Conservation (phyloP, 1,284 basidiomycete species). For the Rhizoctonia solani region DNA sequence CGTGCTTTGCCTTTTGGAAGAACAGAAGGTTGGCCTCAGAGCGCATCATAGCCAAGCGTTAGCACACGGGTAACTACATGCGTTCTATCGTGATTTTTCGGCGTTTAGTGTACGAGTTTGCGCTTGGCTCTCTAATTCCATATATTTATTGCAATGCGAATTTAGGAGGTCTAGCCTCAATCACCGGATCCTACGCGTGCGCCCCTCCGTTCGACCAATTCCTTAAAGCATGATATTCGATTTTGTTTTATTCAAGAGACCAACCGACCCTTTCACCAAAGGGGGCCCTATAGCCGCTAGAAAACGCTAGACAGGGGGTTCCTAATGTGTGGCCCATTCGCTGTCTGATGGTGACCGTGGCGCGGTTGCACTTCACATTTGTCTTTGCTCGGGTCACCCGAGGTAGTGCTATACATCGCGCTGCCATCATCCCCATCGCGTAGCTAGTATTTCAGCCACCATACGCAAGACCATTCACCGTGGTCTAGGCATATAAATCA, state of each 20-base stretch:
- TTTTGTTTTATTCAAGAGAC: no score
- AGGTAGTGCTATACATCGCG: not conserved
- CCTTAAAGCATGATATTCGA: no score
- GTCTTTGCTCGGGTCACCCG: not conserved
- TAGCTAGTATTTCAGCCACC: constrained; percentile 13
- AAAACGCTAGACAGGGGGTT: not conserved
- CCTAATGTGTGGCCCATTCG: not conserved
- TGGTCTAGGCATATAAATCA: constrained; percentile 13
- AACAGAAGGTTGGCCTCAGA: no score
- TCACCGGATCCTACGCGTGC: not conserved
- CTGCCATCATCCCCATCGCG: not conserved
- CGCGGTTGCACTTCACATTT: constrained; percentile 14
- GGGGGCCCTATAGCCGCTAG: constrained; percentile 11
- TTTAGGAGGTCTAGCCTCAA: constrained; percentile 16
- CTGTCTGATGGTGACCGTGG: constrained; percentile 29
- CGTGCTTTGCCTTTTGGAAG: no score
- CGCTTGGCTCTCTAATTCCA: not conserved
- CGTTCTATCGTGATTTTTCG: no score
- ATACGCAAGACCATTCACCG: not conserved
- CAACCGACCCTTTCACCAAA: not conserved
- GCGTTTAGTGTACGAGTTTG: no score
- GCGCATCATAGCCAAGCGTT: no score
- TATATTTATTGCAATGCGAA: not conserved
- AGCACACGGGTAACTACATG: no score
- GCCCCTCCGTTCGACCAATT: no score